Conservation (phyloP, 2,329 filamentous ascomycete species). For the Parafenestella ontariensis region DNA sequence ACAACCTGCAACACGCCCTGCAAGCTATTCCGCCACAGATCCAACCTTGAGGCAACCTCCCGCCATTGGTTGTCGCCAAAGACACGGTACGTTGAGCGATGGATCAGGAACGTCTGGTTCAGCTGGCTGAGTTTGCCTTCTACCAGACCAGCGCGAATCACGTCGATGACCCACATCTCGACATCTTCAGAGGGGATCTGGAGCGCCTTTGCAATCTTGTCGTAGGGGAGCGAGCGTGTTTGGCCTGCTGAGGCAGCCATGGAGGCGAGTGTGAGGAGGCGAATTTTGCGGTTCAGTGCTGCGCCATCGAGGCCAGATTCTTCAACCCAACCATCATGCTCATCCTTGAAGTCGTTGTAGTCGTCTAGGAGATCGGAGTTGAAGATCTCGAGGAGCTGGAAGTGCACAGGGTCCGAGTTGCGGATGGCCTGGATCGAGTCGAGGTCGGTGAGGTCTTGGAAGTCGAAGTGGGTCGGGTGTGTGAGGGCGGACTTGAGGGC, state of each 20-base stretch:
- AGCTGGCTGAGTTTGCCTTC: constrained; percentile 96
- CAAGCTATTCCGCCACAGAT: constrained; percentile 88
- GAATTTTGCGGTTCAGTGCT: constrained; percentile 91
- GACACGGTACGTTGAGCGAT: constrained; percentile 94
- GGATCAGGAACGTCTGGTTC: constrained; percentile 91
- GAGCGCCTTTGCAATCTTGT: constrained; percentile 81
- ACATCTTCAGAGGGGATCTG: constrained; percentile 84
- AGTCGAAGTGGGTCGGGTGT: constrained; percentile 72
- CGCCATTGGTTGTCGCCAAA: constrained; percentile 99
- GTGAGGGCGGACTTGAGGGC: constrained; percentile 72
- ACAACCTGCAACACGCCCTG: constrained; percentile 80
- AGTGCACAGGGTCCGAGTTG: constrained; percentile 83
- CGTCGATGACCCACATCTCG: constrained; percentile 98
- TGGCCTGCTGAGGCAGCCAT: constrained; percentile 79
- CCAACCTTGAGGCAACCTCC: constrained; percentile 87
- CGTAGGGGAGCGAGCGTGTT: constrained; percentile 87
- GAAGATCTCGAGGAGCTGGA: constrained; percentile 94
- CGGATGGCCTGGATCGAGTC: constrained; percentile 85
- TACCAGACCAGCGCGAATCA: constrained; percentile 92
- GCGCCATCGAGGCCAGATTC: constrained; percentile 74
- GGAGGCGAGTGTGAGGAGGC: constrained; percentile 89
- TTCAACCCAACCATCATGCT: constrained; percentile 86
- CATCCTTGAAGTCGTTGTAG: constrained; percentile 93
- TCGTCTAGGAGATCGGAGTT: constrained; percentile 93
- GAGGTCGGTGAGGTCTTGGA: constrained; percentile 73